Conservation (phyloP, 192 early-diverging fungal genomes). For the Jimgerdemannia lactiflua region DNA sequence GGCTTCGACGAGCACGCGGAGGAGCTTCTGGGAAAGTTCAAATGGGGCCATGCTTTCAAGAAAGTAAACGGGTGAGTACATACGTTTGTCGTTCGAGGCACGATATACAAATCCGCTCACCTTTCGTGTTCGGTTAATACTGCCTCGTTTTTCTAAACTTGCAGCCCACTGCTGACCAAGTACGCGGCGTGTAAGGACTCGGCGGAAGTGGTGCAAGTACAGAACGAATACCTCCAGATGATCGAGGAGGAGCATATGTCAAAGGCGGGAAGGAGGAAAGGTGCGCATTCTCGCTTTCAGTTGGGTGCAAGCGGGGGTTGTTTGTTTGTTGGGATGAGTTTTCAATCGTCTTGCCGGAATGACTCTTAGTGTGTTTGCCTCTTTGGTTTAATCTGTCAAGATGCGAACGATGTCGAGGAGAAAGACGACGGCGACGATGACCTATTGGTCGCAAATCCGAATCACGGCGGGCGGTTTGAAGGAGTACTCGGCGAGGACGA, state of each 20-base stretch:
- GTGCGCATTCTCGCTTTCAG: too few relatives aligned
- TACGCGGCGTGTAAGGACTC: conserved; percentile 79
- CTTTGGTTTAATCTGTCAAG: neutral
- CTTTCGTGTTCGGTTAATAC: neutral
- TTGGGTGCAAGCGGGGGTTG: too few relatives aligned
- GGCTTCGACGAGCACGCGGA: conserved; percentile 63
- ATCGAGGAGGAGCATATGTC: conserved; percentile 65
- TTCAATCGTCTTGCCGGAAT: too few relatives aligned
- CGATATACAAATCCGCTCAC: neutral
- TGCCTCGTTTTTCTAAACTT: neutral
- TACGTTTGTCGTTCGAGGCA: neutral
- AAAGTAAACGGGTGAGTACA: conserved; percentile 76
- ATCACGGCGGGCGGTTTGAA: conserved; percentile 38
- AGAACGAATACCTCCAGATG: conserved; percentile 78
- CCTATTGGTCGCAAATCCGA: conserved; percentile 46
- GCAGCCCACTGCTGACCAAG: conserved; percentile 64
- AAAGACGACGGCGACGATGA: conserved; percentile 42
- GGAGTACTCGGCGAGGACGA: conserved; percentile 28
- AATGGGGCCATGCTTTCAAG: conserved; percentile 93
- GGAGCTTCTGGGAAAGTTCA: conserved; percentile 81
- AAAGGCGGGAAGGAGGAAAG: conserved; percentile 10
- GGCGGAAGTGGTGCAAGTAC: conserved; percentile 66
- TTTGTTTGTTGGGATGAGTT: too few relatives aligned
- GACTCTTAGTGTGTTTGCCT: neutral
- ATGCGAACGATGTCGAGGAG: conserved; percentile 3